These are phyloP conservation scores for Borovskyia barvae DNA, from an alignment of 208 protist species.

Conservation along the genomic window DNA sequence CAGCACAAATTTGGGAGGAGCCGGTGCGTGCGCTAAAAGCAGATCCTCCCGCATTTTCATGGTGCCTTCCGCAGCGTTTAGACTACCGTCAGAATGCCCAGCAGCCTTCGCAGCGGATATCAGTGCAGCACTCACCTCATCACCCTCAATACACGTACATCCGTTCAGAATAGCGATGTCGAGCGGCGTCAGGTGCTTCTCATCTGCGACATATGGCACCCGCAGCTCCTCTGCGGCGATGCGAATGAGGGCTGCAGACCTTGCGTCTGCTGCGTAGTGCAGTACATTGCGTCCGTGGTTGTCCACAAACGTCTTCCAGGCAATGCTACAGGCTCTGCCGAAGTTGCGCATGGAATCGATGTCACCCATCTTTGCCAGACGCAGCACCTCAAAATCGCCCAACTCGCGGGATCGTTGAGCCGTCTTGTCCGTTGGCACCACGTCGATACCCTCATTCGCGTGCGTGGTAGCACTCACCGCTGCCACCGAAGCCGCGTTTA, in stretches of 20 bases:
- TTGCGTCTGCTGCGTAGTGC: conserved; percentile 84
- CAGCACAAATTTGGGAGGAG: conserved; percentile 74
- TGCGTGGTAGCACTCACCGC: conserved; percentile 27
- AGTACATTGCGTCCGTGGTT: conserved; percentile 75
- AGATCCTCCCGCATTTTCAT: conserved; percentile 41
- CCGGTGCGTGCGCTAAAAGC: conserved; percentile 39
- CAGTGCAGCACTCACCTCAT: conserved; percentile 28
- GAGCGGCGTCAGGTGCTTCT: conserved; percentile 72
- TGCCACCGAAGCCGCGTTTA: conserved; percentile 22
- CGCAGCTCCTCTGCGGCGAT: conserved; percentile 29
- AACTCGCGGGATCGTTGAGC: conserved; percentile 30
- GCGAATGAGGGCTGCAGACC: conserved; percentile 44
- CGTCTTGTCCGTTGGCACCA: conserved; percentile 42
- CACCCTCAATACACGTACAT: conserved; percentile 22
- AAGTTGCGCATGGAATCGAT: conserved; percentile 54
- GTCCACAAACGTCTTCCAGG: conserved; percentile 55
- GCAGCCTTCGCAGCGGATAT: conserved; percentile 24
- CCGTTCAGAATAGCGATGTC: conserved; percentile 73
- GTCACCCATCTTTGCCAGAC: conserved; percentile 84
- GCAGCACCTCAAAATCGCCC: conserved; percentile 83
- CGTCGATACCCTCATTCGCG: conserved; percentile 30
- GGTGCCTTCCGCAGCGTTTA: neutral
- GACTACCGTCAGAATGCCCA: conserved; percentile 14
- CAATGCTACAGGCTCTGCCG: conserved; percentile 22
- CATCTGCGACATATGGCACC: conserved; percentile 61